phyloP scores from a whole-genome alignment of 148 eudicot genomes.

The Chenopodium album region DNA sequence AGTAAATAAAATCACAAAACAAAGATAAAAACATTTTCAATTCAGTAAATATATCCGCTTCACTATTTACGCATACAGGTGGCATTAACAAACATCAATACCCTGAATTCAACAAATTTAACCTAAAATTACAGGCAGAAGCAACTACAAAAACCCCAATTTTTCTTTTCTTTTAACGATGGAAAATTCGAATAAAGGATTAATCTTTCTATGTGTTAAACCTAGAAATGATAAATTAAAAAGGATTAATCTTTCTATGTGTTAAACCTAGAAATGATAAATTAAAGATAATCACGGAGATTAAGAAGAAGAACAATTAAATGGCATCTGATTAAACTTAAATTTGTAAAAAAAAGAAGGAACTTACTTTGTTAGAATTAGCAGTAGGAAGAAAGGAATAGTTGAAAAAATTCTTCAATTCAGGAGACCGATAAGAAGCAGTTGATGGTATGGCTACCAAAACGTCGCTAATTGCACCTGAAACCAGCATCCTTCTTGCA shows the following conservation, averaged over 20 bases:
- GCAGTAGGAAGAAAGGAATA: constrained; percentile 11
- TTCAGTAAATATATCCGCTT: neutral
- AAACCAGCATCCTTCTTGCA: constrained; percentile 37
- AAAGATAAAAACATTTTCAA: neutral
- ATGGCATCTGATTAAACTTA: constrained; percentile 8
- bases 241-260: too few relatives aligned
- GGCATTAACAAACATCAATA: neutral
- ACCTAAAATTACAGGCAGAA: neutral
- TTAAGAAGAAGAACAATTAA: neutral
- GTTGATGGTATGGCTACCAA: constrained; percentile 39
- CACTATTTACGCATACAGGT: neutral
- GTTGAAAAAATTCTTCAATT: constrained; percentile 33
- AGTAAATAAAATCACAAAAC: too few relatives aligned
- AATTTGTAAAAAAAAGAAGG: constrained; percentile 11
- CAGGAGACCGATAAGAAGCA: constrained; percentile 35
- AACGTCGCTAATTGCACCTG: constrained; percentile 51
- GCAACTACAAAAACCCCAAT: neutral
- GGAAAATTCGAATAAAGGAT: neutral
- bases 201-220: neutral
- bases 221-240: neutral
- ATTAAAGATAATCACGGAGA: neutral
- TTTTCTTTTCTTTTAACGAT: too few relatives aligned
- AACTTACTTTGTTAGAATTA: constrained; percentile 33
- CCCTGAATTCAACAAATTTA: neutral
- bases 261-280: neutral